Base-by-base conservation (phyloP, 2,329 filamentous ascomycete species). In the Fusarium pilosicola region DNA sequence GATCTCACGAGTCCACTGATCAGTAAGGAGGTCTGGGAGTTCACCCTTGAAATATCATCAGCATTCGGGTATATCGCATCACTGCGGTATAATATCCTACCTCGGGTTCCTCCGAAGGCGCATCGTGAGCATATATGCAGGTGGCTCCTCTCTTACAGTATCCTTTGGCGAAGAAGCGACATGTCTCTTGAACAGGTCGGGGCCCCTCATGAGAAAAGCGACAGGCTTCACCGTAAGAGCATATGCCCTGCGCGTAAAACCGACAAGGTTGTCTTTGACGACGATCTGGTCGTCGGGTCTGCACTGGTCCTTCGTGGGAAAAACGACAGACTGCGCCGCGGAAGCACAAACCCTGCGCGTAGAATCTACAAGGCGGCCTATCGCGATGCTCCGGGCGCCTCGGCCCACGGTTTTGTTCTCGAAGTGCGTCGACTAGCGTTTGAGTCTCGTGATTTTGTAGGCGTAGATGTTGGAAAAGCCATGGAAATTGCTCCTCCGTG, bases 1-100 rank as follows among this genome's bases (percentile, higher is more conserved):
- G 3, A 75, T 26, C 34, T 75, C 70, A n/a, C 73, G 70, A 10
- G 51, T 34, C 34, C 28, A 70, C 28, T 63, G 24, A 5, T 57
- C 22, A 22, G 15, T 34, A 17, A 17, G 32, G 32, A 34, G 18
- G 36, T 38, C 36, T 11, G 18, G 3, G 17, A 10, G 24, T 9
- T 22, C 30, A 34, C 44, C 20, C 48, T 55, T 26, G 13, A 12
- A 26, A 13, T 5, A 18, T 6, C 3, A 7, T 54, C 9, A 39
- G 51, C 34, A 18, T 17, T 39, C 11, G 22, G 6, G 6, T 17
- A 20, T 26, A 7, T 39, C 11, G 15, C 24, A 41, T 41, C 8
- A 10, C 0, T 41, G 4, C 12, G 14, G 7, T n/a, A 18, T 6
- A n/a, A 9, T 10, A 11, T 15, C 24, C 6, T 41, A 55, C 51